Base-by-base conservation (phyloP, 106 monocot species). In the Acanthochlamys bracteata region DNA sequence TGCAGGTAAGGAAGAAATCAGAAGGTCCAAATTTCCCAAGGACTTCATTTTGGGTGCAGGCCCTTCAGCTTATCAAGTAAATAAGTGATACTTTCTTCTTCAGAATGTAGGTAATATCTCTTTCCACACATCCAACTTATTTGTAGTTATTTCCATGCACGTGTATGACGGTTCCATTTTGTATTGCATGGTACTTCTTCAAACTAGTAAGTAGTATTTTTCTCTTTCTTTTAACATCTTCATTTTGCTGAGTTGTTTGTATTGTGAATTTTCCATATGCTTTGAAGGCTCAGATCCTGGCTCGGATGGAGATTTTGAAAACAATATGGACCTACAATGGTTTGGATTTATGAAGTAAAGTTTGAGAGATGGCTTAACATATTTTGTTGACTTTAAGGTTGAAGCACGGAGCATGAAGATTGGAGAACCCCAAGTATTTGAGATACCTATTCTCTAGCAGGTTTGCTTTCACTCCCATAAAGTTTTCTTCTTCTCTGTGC, bases 381-480 rank as follows among this genome's bases (percentile, higher is more conserved):
- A 20, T 0, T 55, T 55, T 21, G 15, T 19, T 17, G 9, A 49
- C 15, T 55, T 54, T 7, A 27, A 81, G 85, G 78, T 75, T 0
- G 85, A 86, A 68, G 81, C 12, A 81, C 81, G 21, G 78, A 47
- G 3, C 59, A 67, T 16, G 85, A 86, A 69, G 85, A 81, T 66
- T 81, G 85, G 11, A 86, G 75, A 39, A 69, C 49, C 7, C 80
- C 77, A 6, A 75, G 78, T 59, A 69, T 86, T 24, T 86, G 81
- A 78, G 85, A 81, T 25, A 65, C 81, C 3, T 78, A 40, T 65
- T 24, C 69, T 1, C 85, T 75, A 64, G 62, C 61, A 49, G 80
- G 80, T 81, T 42, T 43, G 42, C 22, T 40, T 20, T 55, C 51
- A 33, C 10, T 49, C 4, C 2, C 12, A 49, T 49, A 14, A 49